Percentiles rank a stretch among this genome's conserved stretches.
phyloP scores from a whole-genome alignment of 2,329 filamentous ascomycete genomes.

The Colletotrichum karsti region DNA sequence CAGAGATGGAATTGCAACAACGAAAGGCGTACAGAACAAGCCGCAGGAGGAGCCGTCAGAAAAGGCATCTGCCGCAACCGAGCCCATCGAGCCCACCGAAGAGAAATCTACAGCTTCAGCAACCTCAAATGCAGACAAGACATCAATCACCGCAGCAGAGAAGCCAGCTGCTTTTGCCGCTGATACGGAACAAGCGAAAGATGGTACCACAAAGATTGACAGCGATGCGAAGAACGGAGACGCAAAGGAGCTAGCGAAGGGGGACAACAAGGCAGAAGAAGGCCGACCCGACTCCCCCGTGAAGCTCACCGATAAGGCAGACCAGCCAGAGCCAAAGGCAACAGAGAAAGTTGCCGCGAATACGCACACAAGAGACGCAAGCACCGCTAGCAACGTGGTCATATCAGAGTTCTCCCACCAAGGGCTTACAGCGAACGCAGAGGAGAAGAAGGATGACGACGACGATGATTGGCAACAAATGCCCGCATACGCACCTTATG shows the following conservation, averaged over 20 bases:
- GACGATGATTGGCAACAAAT: slow-evolving; percentile 91
- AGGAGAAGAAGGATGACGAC: slow-evolving; percentile 60
- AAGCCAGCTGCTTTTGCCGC: too few species aligned
- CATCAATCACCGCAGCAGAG: not conserved
- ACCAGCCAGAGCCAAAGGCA: slow-evolving; percentile 25
- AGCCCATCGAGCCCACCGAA: not conserved
- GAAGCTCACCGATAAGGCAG: slow-evolving; percentile 21
- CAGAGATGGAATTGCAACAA: not conserved
- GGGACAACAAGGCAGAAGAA: not conserved
- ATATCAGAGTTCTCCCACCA: slow-evolving; percentile 93
- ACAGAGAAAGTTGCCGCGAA: not conserved
- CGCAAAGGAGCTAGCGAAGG: not conserved
- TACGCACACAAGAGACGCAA: slow-evolving; percentile 40
- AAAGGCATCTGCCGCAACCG: not conserved
- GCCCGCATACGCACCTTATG: slow-evolving; percentile 91
- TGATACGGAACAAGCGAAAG: not conserved
- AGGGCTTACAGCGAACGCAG: slow-evolving; percentile 68
- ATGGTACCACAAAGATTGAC: not conserved
- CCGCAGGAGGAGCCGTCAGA: not conserved
- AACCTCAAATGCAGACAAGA: not conserved
- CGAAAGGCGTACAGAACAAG: not conserved
- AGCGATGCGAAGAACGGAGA: not conserved
- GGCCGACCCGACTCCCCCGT: slow-evolving; percentile 5
- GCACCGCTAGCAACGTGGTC: slow-evolving; percentile 46
- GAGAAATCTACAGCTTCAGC: not conserved